Evolutionary conservation across 495 filamentous ascomycete genomes (phyloP).

Genomic region (Lepidopterella palustris): DNA sequence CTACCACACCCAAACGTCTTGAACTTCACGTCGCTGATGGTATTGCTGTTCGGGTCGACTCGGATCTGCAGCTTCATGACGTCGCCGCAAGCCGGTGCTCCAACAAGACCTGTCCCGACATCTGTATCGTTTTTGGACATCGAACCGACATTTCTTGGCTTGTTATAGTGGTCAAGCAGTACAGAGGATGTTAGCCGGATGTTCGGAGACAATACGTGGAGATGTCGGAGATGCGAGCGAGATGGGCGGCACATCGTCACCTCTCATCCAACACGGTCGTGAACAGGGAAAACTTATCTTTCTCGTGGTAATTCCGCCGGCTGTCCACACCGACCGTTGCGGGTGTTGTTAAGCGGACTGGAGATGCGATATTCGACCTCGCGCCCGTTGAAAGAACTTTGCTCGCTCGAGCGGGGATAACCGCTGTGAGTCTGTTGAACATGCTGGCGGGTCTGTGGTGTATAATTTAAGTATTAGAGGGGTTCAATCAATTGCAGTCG

Average conservation of each 20-base stretch:
- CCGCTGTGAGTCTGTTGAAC: conserved; percentile 25
- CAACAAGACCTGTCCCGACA: conserved; percentile 95
- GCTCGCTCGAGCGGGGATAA: conserved; percentile 19
- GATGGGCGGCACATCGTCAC: neutral
- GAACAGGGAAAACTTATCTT: conserved; percentile 46
- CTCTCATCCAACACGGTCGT: neutral
- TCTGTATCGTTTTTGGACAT: conserved; percentile 78
- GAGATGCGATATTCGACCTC: conserved; percentile 25
- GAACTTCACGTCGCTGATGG: conserved; percentile 91
- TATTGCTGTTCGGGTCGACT: conserved; percentile 81
- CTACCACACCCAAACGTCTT: conserved; percentile 98
- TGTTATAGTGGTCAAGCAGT: conserved; percentile 90
- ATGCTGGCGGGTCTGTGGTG: conserved; percentile 10
- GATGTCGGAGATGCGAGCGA: conserved; percentile 2
- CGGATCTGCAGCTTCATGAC: conserved; percentile 99
- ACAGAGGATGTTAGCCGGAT: conserved; percentile 34
- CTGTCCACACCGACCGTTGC: conserved; percentile 12
- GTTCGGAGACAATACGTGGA: conserved; percentile 9
- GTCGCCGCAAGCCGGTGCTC: conserved; percentile 87
- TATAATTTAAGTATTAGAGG: neutral
- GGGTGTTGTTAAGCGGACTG: conserved; percentile 22
- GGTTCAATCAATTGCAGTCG: neutral
- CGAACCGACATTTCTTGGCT: conserved; percentile 89
- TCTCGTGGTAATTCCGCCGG: conserved; percentile 55
- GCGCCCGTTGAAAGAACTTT: conserved; percentile 18